Percentiles rank a stretch among this genome's conserved stretches.
phyloP scores from a whole-genome alignment of 768 basidiomycete genomes.

The Suillus variegatus region DNA sequence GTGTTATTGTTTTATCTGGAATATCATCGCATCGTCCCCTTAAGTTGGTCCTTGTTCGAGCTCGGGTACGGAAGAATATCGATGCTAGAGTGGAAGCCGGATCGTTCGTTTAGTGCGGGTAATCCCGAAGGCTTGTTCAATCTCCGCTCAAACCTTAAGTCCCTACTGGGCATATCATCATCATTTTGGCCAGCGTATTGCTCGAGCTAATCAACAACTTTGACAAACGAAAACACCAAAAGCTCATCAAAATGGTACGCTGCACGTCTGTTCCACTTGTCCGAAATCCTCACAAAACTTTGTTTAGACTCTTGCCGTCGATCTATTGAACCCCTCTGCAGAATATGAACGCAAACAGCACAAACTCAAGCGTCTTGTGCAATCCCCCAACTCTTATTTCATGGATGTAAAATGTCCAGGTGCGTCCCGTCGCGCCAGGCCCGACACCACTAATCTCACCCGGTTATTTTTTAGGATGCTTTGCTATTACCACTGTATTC shows the following conservation, averaged over 20 bases:
- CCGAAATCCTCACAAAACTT: background rate
- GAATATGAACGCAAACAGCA: slow-evolving; percentile 87
- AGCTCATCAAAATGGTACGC: slow-evolving; percentile 2
- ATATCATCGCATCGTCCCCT: background rate
- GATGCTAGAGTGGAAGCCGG: too few species aligned
- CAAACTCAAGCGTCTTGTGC: slow-evolving; percentile 99
- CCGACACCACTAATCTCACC: slow-evolving; percentile 1
- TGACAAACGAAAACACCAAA: background rate
- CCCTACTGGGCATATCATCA: background rate
- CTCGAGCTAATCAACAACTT: background rate
- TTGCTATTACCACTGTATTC: slow-evolving; percentile 96
- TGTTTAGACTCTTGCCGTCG: slow-evolving; percentile 92
- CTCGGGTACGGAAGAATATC: too few species aligned
- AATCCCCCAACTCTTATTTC: slow-evolving; percentile 98
- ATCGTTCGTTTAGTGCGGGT: background rate
- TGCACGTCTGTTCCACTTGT: background rate
- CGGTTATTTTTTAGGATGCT: slow-evolving; percentile 64
- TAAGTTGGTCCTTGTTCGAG: background rate
- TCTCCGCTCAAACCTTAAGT: slow-evolving; percentile 7
- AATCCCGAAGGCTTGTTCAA: background rate
- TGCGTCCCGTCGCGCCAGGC: slow-evolving; percentile 36
- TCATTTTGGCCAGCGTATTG: background rate
- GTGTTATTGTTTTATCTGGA: background rate
- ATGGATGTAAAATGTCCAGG: slow-evolving; percentile 99
- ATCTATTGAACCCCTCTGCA: slow-evolving; percentile 94